Conservation (phyloP, 169 alveolate species). For the Ichthyophthirius multifiliis region DNA sequence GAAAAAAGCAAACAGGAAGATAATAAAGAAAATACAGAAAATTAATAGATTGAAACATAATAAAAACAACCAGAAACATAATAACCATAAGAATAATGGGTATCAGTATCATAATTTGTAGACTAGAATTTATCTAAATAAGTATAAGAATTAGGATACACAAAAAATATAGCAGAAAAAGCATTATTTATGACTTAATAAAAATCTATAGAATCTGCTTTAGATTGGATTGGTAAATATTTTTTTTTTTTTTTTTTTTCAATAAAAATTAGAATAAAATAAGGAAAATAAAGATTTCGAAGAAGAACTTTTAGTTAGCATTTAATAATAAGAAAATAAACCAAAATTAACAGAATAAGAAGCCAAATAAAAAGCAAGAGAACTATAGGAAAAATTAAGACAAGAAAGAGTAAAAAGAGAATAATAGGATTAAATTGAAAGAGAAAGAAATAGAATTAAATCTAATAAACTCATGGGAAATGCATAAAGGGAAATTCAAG, state of each 20-base stretch:
- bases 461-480: constrained; percentile 21
- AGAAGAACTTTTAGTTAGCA: constrained; percentile 31
- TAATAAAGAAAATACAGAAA: background rate
- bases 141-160: constrained; percentile 37
- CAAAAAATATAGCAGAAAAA: constrained; percentile 64
- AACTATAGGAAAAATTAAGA: constrained; percentile 45
- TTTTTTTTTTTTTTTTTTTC: background rate
- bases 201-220: constrained; percentile 43
- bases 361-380: constrained; percentile 44
- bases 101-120: background rate
- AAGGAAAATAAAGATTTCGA: constrained; percentile 54
- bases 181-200: constrained; percentile 46
- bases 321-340: constrained; percentile 18
- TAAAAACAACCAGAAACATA: background rate
- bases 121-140: background rate
- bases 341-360: constrained; percentile 43
- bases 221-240: constrained; percentile 42
- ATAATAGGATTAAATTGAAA: constrained; percentile 44
- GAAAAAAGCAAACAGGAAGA: background rate
- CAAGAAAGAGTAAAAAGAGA: constrained; percentile 50
- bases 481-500: constrained; percentile 23
- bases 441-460: constrained; percentile 49
- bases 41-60: background rate
- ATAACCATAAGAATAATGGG: background rate
- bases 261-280: constrained; percentile 27